Evolutionary conservation across 169 alveolate genomes (phyloP).

Genomic region (Plasmodium ovale): DNA sequence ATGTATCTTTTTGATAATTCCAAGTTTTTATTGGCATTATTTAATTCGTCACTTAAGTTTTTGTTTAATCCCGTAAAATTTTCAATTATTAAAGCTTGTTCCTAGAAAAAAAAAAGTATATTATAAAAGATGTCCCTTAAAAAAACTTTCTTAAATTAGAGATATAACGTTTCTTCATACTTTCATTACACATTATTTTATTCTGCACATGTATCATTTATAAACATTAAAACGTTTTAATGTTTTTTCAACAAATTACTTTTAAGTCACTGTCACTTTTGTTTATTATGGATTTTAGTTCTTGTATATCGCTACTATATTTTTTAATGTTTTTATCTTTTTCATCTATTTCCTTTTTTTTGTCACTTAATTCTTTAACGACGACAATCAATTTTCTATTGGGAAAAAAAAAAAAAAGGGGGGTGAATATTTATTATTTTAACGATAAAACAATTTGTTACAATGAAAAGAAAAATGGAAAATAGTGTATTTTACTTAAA

Average conservation of each 20-base stretch:
- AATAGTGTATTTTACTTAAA: constrained; percentile 56
- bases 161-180: constrained; percentile 7
- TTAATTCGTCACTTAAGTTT: constrained; percentile 67
- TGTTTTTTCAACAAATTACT: constrained; percentile 45
- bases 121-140: constrained; percentile 10
- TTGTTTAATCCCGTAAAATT: constrained; percentile 73
- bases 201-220: constrained; percentile 2
- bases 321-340: constrained; percentile 70
- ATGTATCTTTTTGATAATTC: constrained; percentile 75
- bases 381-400: constrained; percentile 77
- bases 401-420: constrained; percentile 22
- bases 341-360: constrained; percentile 72
- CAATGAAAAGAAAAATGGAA: constrained; percentile 5
- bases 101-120: constrained; percentile 46
- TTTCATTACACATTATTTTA: constrained; percentile 10
- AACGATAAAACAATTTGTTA: neutral
- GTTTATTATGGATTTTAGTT: constrained; percentile 62
- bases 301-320: constrained; percentile 72
- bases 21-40: constrained; percentile 73
- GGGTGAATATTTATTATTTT: neutral
- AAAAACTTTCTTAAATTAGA: neutral
- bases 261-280: constrained; percentile 74
- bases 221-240: constrained; percentile 2
- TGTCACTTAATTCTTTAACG: constrained; percentile 75
- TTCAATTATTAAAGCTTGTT: constrained; percentile 75